phyloP scores from a whole-genome alignment of 192 early-diverging fungal species.

The Coemansia reversa region DNA sequence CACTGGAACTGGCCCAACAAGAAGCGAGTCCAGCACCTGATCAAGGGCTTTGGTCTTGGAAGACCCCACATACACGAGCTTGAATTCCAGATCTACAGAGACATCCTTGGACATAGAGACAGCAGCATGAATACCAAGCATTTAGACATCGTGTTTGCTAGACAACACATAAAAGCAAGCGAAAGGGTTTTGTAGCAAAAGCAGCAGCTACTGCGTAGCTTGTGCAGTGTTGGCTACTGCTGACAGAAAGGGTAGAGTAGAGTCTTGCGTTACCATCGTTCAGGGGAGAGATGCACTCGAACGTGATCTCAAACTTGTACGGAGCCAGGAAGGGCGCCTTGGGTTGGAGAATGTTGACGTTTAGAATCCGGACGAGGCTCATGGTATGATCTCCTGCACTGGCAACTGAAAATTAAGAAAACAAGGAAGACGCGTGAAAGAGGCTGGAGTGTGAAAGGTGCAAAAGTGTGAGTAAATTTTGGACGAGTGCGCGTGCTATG shows the following conservation, averaged over 20 bases:
- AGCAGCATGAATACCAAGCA: neutral
- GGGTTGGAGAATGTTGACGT: conserved; percentile 85
- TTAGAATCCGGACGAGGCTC: conserved; percentile 78
- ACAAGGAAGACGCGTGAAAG: conserved; percentile 1
- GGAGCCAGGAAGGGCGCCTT: conserved; percentile 76
- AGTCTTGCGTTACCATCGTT: conserved; percentile 65
- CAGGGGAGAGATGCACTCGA: conserved; percentile 88
- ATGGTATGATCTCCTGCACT: conserved; percentile 38
- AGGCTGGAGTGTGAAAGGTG: neutral
- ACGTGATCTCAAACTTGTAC: conserved; percentile 95
- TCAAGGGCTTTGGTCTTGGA: conserved; percentile 77
- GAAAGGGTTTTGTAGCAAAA: neutral
- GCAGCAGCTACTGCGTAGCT: too few species aligned
- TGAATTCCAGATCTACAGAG: conserved; percentile 91
- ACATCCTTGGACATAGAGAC: neutral
- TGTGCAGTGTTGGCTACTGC: conserved; percentile 4
- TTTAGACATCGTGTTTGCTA: neutral
- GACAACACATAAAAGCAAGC: neutral
- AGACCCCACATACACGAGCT: conserved; percentile 92
- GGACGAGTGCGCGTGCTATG: neutral
- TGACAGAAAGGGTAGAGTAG: neutral
- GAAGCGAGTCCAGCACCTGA: conserved; percentile 91
- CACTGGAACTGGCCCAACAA: conserved; percentile 94
- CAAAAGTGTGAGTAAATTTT: conserved; percentile 1
- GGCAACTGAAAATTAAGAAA: neutral